Base-by-base conservation (phyloP, 1,284 basidiomycete species). In the Marasmius sp. region DNA sequence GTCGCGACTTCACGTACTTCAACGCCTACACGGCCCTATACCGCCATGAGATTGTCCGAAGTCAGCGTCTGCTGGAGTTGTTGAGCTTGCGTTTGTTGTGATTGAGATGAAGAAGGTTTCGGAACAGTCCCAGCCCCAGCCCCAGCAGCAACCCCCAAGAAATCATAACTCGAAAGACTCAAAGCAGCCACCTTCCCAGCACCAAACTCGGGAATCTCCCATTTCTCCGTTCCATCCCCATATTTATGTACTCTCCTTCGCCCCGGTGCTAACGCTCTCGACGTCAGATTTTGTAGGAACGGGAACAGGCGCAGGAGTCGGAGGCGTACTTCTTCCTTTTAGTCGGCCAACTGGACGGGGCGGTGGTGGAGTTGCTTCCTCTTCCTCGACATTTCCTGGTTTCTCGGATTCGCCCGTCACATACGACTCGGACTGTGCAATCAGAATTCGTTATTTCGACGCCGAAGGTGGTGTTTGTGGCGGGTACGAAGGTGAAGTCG, bases 1-100 rank as follows among this genome's bases (percentile, higher is more conserved):
- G n/a, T n/a, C n/a, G n/a, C n/a, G n/a, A n/a, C n/a, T 65, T 92
- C 86, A 67, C 86, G 85, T 1, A 97, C 78, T 60, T 86, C 85
- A 1, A 88, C 83, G 12, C 95, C 95, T 10, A 94, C 83, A 34
- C 86, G 84, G 3, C 85, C 83, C 78, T 90, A 91, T 16, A 93
- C 78, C 1, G 81, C 78, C 67, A 86, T 85, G 52, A 96, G 79
- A 39, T 92, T 87, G 51, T 92, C 88, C 0, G 82, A 61, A 22
- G 82, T 77, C 47, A 85, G 69, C 66, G 4, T 79, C 78, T 22
- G 66, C 61, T 16, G 64, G 58, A 49, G 62, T 54, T 22, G 68
- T 64, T 57, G 59, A 10, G 49, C 61, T 11, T 53, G 60, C 54
- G 27, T 27, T 27, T 67, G 50, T 34, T 61, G 50, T 9, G 66